A percentile compares a stretch with the other conserved stretches of the same genome.
Evolutionary conservation across 2,329 filamentous ascomycete species (phyloP).

Genomic region (Microsporum ferrugineum): DNA sequence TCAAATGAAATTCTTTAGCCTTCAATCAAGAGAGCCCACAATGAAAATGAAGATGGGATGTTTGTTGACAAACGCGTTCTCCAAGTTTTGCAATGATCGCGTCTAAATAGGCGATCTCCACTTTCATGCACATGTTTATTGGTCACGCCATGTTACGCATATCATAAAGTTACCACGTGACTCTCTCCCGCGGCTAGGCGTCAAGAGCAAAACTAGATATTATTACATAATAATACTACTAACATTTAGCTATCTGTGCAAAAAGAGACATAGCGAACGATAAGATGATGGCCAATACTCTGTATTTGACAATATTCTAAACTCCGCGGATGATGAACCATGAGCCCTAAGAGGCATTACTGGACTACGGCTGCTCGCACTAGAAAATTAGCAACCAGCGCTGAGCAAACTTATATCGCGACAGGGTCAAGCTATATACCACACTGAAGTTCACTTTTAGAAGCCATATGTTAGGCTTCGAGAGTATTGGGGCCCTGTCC

Average conservation of each 20-base stretch:
- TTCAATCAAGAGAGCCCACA: not conserved
- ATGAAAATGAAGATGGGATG: not conserved
- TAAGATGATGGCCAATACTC: no score
- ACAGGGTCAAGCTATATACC: not conserved
- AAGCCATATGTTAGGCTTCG: constrained; percentile 18
- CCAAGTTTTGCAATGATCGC: not conserved
- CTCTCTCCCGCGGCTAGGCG: not conserved
- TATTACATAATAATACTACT: no score
- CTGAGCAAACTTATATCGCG: not conserved
- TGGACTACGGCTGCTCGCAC: not conserved
- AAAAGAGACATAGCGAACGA: no score
- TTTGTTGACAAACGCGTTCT: not conserved
- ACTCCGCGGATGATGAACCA: no score
- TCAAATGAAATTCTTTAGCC: not conserved
- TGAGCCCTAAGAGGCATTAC: not conserved
- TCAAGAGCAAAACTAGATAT: no score
- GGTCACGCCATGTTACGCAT: no score
- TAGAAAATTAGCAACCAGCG: not conserved
- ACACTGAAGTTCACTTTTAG: constrained; percentile 8
- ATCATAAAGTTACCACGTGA: not conserved
- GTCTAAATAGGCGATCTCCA: not conserved
- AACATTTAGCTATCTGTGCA: no score
- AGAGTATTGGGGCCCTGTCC: constrained; percentile 18
- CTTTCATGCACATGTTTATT: not conserved
- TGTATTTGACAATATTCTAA: no score